Percentiles rank a stretch among this genome's conserved stretches.
These are phyloP conservation scores for Hysterangium stoloniferum DNA, from an alignment of 768 basidiomycete species.

Conservation along the genomic window DNA sequence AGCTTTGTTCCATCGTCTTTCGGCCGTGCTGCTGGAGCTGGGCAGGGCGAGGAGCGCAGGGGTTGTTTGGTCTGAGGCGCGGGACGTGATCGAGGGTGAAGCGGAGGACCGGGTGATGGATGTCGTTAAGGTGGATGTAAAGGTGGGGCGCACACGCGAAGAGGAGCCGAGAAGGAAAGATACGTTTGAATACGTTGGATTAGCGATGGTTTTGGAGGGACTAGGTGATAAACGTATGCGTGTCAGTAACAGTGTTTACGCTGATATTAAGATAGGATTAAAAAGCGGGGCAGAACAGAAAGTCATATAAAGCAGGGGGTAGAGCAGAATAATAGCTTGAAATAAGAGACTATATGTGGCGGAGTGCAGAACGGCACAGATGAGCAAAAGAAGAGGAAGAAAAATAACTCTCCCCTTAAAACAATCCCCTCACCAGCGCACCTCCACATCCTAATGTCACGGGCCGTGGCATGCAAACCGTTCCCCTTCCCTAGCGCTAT, in stretches of 20 bases:
- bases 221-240: no score
- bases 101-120: no score
- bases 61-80: conserved; percentile 42
- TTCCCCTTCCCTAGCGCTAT: conserved; percentile 18
- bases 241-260: no score
- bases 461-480: conserved; percentile 27
- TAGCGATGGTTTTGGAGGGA: no score
- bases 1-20: conserved; percentile 36
- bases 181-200: conserved; percentile 57
- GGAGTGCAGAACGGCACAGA: neutral
- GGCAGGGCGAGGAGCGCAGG: conserved; percentile 49
- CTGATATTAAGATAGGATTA: no score
- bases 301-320: conserved; percentile 20
- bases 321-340: no score
- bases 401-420: conserved; percentile 26
- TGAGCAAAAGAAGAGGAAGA: no score
- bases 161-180: conserved; percentile 43
- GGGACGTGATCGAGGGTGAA: conserved; percentile 31
- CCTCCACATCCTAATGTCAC: conserved; percentile 40
- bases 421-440: conserved; percentile 41
- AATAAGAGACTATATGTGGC: conserved; percentile 14
- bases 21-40: conserved; percentile 36
- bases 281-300: conserved; percentile 12
- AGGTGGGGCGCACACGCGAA: no score
- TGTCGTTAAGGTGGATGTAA: no score